phyloP scores from a whole-genome alignment of 148 eudicot species.

The Rhododendron mucronatum region DNA sequence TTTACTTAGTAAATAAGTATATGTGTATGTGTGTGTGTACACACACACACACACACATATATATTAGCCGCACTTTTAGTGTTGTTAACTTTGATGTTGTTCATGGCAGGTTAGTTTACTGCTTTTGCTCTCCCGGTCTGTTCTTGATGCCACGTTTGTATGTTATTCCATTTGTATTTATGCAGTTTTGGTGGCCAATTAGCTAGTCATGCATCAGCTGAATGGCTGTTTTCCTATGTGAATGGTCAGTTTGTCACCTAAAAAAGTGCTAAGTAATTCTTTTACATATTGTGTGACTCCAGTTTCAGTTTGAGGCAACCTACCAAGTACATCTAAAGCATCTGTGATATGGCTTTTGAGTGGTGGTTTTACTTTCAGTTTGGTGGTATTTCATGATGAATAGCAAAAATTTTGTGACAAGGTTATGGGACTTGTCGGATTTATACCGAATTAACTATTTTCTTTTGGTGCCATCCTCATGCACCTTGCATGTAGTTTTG shows the following conservation, averaged over 20 bases:
- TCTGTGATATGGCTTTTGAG: neutral
- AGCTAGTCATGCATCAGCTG: conserved; percentile 40
- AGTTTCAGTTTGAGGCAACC: neutral
- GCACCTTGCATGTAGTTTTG: neutral
- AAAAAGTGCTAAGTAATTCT: conserved; percentile 13
- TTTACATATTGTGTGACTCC: conserved; percentile 6
- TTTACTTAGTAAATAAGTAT: too few relatives aligned
- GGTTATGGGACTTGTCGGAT: neutral
- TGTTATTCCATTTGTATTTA: neutral
- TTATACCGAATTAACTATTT: neutral
- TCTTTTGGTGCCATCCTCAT: neutral
- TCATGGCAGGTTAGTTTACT: neutral
- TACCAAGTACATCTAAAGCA: neutral
- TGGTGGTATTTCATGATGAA: neutral
- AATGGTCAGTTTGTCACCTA: neutral
- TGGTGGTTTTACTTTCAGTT: neutral
- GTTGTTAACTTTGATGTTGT: neutral
- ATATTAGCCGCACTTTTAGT: neutral
- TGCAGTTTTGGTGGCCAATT: conserved; percentile 41
- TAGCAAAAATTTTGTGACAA: neutral
- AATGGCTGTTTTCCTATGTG: conserved; percentile 20
- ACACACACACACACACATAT: too few relatives aligned
- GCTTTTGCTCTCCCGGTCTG: neutral
- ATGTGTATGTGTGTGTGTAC: too few relatives aligned
- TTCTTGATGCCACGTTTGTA: neutral